phyloP scores from a whole-genome alignment of 441 rosid species.

The Aleurites moluccanus region DNA sequence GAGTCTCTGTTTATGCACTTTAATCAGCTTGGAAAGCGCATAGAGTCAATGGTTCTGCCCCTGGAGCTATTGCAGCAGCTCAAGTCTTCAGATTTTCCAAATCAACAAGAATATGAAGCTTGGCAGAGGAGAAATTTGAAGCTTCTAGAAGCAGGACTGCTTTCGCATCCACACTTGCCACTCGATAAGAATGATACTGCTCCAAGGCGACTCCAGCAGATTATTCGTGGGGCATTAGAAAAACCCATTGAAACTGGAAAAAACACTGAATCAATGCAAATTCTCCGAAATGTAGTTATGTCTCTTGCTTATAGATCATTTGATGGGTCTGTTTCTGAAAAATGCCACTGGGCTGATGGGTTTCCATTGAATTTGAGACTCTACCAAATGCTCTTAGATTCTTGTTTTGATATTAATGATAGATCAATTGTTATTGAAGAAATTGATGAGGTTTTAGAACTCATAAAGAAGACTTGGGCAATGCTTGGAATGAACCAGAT shows the following conservation, averaged over 20 bases:
- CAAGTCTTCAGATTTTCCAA: slow-evolving; percentile 76
- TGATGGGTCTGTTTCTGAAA: slow-evolving; percentile 71
- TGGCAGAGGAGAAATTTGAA: slow-evolving; percentile 83
- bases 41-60: slow-evolving; percentile 87
- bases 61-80: slow-evolving; percentile 91
- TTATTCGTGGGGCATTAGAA: slow-evolving; percentile 75
- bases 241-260: slow-evolving; percentile 81
- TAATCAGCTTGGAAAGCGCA: slow-evolving; percentile 80
- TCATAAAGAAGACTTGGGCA: slow-evolving; percentile 88
- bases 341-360: slow-evolving; percentile 98
- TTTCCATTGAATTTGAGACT: slow-evolving; percentile 81
- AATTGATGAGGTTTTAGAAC: slow-evolving; percentile 91
- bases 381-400: slow-evolving; percentile 76
- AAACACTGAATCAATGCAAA: slow-evolving; percentile 84
- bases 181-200: slow-evolving; percentile 53
- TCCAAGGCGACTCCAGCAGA: slow-evolving; percentile 68
- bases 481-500: slow-evolving; percentile 85
- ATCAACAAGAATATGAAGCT: slow-evolving; percentile 74
- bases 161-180: slow-evolving; percentile 75
- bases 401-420: slow-evolving; percentile 79
- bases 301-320: slow-evolving; percentile 77
- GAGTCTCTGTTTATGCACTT: slow-evolving; percentile 21
- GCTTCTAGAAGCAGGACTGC: slow-evolving; percentile 90
- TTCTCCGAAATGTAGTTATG: slow-evolving; percentile 75
- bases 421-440: slow-evolving; percentile 77